Evolutionary conservation across 2,329 filamentous ascomycete genomes (phyloP).

Genomic region (Alternaria tenuissima): DNA sequence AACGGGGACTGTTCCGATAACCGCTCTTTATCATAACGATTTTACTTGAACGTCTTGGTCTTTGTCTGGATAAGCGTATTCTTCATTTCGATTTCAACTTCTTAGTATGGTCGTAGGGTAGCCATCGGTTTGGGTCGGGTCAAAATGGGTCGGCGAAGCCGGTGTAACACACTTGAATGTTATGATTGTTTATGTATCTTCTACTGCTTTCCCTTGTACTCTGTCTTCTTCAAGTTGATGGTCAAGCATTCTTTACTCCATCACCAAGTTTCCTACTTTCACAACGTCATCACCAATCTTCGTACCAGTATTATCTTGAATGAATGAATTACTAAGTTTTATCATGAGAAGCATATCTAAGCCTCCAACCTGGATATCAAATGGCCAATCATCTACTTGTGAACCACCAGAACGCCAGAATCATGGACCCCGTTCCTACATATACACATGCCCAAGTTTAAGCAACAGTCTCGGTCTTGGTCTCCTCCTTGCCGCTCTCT

Average conservation of each 20-base stretch:
- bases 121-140: neutral
- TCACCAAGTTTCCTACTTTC: too few species aligned
- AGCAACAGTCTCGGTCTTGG: slow-evolving; percentile 32
- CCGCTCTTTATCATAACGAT: neutral
- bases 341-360: slow-evolving; percentile 6
- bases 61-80: neutral
- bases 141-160: neutral
- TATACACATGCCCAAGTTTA: slow-evolving; percentile 7
- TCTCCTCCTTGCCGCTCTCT: slow-evolving; percentile 46
- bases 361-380: slow-evolving; percentile 15
- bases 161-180: neutral
- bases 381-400: neutral
- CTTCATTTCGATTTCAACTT: neutral
- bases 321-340: slow-evolving; percentile 9
- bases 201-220: neutral
- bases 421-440: neutral
- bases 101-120: neutral
- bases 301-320: neutral
- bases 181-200: neutral
- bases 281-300: neutral
- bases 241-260: neutral
- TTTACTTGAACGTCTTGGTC: neutral
- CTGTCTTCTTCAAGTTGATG: neutral
- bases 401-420: slow-evolving; percentile 7
- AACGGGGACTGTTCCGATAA: slow-evolving; percentile 30